These are phyloP conservation scores for Diaporthe eres DNA, from an alignment of 2,329 filamentous ascomycete species.

Conservation along the genomic window DNA sequence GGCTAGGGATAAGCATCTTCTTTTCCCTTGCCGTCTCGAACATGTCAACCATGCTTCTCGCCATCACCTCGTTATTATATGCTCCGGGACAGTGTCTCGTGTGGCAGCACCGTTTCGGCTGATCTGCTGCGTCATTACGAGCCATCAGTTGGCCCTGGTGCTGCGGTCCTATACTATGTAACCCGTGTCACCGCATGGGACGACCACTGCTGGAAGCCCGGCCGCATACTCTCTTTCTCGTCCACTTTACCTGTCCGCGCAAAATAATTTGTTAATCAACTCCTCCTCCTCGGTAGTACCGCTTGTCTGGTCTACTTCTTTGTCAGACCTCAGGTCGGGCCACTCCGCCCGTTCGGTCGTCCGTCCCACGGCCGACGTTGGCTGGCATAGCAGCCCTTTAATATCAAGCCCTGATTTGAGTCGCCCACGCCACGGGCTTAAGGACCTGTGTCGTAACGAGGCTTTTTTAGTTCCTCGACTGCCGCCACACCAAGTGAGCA, in stretches of 20 bases:
- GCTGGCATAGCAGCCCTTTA: constrained; percentile 24
- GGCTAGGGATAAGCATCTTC: constrained; percentile 29
- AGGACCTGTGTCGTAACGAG: constrained; percentile 31
- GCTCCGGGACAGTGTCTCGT: constrained; percentile 35
- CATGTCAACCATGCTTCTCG: constrained; percentile 31
- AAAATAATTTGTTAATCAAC: constrained; percentile 20
- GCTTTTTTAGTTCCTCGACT: constrained; percentile 20
- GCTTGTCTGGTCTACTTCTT: constrained; percentile 27
- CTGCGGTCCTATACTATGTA: constrained; percentile 23
- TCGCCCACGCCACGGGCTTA: constrained; percentile 23
- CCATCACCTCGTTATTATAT: constrained; percentile 11
- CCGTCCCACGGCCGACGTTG: constrained; percentile 24
- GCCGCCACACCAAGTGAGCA: constrained; percentile 33
- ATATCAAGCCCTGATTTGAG: constrained; percentile 38
- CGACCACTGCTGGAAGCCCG: constrained; percentile 38
- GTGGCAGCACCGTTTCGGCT: constrained; percentile 32
- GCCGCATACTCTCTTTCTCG: constrained; percentile 36
- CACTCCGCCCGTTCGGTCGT: constrained; percentile 25
- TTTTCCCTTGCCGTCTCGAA: constrained; percentile 37
- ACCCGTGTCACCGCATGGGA: constrained; percentile 38
- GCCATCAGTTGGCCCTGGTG: constrained; percentile 21
- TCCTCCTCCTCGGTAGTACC: neutral
- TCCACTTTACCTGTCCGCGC: constrained; percentile 14
- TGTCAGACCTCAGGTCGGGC: constrained; percentile 34
- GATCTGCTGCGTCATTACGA: constrained; percentile 12